Evolutionary conservation across 2,329 filamentous ascomycete genomes (phyloP), one percentile per base, ranked within the genome.

Genomic region (Fonsecaea pedrosoi): DNA sequence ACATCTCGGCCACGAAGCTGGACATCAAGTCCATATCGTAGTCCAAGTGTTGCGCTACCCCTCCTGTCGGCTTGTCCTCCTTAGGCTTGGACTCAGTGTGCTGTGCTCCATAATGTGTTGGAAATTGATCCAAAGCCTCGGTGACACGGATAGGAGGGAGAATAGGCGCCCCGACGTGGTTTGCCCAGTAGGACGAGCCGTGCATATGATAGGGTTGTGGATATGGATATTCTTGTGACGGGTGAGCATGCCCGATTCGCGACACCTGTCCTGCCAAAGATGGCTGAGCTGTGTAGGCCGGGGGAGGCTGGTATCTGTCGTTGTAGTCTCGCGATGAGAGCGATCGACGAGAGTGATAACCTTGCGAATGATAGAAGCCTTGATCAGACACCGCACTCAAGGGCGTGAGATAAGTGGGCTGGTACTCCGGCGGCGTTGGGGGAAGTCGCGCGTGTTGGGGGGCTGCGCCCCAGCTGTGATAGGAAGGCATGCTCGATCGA

Each of bases 1-100:
- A 89, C 88, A 94, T 96, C 77, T 96, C 92, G 70, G 92, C 90
- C 77, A 97, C 93, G 80, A 96, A 97, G 78, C 96, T 92, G 70
- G 92, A 90, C 94, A 97, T 97, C 79, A 91, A 85, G 77, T 96
- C 92, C 88, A 97, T 94, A 80, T 97, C 93, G 79, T 97, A 97
- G 83, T 97, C 94, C 80, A 97, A 87, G 81, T 96, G 91, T 75
- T 92, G 92, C 74, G 94, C 95, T 45, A 97, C 94, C 74, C 94
- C 94, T 77, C 94, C 93, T 63, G 86, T 86, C n/a, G 86, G 81
- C 77, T 89, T 89, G 73, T 89, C 87, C 73, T 89, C 87, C 77
- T 89, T 89, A 32, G 75, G 77, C 53, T 74, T 75, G 58, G 77
- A 74, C 65, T 79, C 77, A 32, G 70, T 73, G 60, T 76, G 77